These are phyloP conservation scores for Francoa sonchifolia DNA, from an alignment of 441 rosid genomes.

Conservation along the genomic window DNA sequence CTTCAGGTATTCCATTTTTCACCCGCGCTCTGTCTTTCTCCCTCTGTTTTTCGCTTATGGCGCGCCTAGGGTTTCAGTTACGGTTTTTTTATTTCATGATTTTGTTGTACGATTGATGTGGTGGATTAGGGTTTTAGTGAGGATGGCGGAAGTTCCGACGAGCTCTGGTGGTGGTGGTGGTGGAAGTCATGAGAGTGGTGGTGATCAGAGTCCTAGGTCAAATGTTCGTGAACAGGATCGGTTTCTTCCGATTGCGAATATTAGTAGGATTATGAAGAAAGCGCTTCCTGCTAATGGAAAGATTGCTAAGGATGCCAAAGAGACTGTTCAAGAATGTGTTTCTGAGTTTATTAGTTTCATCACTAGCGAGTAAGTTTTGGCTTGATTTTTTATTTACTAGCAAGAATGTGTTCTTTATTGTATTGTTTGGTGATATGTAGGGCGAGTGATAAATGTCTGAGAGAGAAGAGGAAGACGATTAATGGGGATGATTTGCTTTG, in stretches of 20 bases:
- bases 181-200: slow-evolving; percentile 58
- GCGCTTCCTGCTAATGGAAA: slow-evolving; percentile 88
- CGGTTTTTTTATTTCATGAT: not conserved
- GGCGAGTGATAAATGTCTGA: slow-evolving; percentile 97
- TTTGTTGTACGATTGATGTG: slow-evolving; percentile 6
- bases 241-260: slow-evolving; percentile 81
- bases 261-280: slow-evolving; percentile 93
- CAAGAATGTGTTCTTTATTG: not conserved
- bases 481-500: slow-evolving; percentile 94
- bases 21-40: not conserved
- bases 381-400: not conserved
- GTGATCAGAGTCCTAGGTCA: slow-evolving; percentile 70
- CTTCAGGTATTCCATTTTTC: not conserved
- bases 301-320: slow-evolving; percentile 90
- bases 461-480: slow-evolving; percentile 93
- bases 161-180: slow-evolving; percentile 81
- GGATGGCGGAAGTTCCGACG: slow-evolving; percentile 56
- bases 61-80: not conserved
- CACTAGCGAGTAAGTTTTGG: slow-evolving; percentile 86
- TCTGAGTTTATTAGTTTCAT: slow-evolving; percentile 96
- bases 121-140: slow-evolving; percentile 24
- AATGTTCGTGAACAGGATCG: slow-evolving; percentile 82
- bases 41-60: not conserved
- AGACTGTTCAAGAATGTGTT: slow-evolving; percentile 90
- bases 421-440: slow-evolving; percentile 21